A percentile compares a stretch with the other conserved stretches of the same genome.
These are phyloP conservation scores for Sporobolus alterniflorus DNA, from an alignment of 202 grass and related monocot species.

Conservation along the genomic window DNA sequence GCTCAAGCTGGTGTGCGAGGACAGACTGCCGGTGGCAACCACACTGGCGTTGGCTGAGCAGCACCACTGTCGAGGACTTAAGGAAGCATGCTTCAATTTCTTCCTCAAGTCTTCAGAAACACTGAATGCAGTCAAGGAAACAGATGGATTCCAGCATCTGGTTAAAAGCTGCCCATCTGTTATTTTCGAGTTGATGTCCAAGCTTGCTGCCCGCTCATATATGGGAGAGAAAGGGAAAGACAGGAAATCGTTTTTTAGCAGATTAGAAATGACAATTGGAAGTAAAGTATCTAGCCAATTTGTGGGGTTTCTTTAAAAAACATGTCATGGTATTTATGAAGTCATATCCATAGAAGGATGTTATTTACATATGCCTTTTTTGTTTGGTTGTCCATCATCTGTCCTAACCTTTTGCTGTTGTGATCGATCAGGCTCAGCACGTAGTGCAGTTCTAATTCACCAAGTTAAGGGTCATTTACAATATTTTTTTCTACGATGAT, in stretches of 20 bases:
- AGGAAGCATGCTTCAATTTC: constrained; percentile 18
- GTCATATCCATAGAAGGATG: neutral
- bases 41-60: neutral
- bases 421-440: neutral
- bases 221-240: neutral
- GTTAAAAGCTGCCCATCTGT: constrained; percentile 6
- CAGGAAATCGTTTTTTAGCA: neutral
- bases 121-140: neutral
- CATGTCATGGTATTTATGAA: neutral
- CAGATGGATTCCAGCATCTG: constrained; percentile 20
- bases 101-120: neutral
- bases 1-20: constrained; percentile 9
- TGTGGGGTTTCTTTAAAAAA: neutral
- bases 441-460: neutral
- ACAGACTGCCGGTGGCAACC: neutral
- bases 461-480: neutral
- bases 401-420: neutral
- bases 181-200: constrained; percentile 9
- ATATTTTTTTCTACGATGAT: neutral
- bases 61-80: constrained; percentile 1
- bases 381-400: neutral
- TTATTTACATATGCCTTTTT: neutral
- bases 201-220: neutral
- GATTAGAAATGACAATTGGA: neutral
- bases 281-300: neutral